These are phyloP conservation scores for Strobilomyces confusus DNA, from an alignment of 768 basidiomycete genomes.

Conservation along the genomic window DNA sequence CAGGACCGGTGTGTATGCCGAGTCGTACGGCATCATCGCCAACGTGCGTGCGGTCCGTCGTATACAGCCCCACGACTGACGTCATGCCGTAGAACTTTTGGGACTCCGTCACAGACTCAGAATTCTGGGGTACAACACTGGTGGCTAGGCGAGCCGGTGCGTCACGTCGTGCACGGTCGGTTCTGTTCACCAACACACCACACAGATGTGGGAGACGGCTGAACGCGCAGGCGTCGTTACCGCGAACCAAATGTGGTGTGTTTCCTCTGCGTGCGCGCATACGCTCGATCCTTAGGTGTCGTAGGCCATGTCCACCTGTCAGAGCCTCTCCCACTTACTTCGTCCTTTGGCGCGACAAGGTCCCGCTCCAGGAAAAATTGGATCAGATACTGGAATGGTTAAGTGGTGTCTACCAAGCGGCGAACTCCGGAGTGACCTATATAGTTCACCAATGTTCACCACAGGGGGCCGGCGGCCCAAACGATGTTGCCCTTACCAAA, in stretches of 20 bases:
- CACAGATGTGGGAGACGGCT: constrained; percentile 89
- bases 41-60: constrained; percentile 49
- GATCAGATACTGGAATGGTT: constrained; percentile 78
- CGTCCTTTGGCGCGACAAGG: constrained; percentile 67
- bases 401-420: no score
- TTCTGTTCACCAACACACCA: neutral
- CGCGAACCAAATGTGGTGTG: constrained; percentile 91
- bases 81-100: constrained; percentile 65
- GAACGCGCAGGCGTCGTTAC: constrained; percentile 66
- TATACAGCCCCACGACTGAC: neutral
- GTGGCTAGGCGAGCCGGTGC: constrained; percentile 90
- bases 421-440: no score
- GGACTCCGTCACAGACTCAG: constrained; percentile 59
- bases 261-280: constrained; percentile 4
- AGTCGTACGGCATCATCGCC: constrained; percentile 87
- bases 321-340: constrained; percentile 72
- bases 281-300: neutral
- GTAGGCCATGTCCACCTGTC: constrained; percentile 78
- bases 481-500: no score
- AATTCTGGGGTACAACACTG: constrained; percentile 82
- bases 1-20: constrained; percentile 87
- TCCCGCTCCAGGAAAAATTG: constrained; percentile 61
- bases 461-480: no score
- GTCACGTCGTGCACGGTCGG: constrained; percentile 18
- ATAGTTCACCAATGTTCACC: no score